A percentile compares a stretch with the other conserved stretches of the same genome.
Evolutionary conservation across 257 asterid genomes (phyloP).

Genomic region (Scutellaria baicalensis): DNA sequence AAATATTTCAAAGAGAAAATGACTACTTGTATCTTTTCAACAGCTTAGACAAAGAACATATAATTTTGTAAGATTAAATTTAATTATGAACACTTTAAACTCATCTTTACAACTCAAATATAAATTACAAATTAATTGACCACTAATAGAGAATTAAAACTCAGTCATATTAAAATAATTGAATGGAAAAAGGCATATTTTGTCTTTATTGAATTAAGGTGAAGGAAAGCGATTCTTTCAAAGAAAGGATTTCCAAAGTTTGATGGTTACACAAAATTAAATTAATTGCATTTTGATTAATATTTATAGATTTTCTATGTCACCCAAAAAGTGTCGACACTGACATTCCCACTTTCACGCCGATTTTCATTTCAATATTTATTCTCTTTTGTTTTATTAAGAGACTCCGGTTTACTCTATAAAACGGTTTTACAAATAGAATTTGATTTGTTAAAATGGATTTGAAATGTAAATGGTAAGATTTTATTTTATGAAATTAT

Average conservation of each 20-base stretch:
- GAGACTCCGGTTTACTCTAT: not conserved
- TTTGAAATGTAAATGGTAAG: too few relatives aligned
- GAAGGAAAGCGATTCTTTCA: conserved; percentile 12
- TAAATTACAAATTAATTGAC: too few relatives aligned
- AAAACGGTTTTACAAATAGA: too few relatives aligned
- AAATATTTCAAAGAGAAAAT: not conserved
- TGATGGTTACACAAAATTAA: conserved; percentile 4
- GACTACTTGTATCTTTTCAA: not conserved
- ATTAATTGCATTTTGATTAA: not conserved
- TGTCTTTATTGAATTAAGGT: conserved; percentile 4
- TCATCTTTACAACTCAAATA: too few relatives aligned
- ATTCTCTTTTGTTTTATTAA: not conserved
- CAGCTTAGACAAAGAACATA: not conserved
- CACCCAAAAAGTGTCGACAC: not conserved
- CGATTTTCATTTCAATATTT: not conserved
- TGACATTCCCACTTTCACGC: not conserved
- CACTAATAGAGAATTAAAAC: too few relatives aligned
- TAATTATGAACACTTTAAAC: too few relatives aligned
- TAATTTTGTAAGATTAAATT: too few relatives aligned
- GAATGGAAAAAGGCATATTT: not conserved
- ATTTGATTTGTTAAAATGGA: too few relatives aligned
- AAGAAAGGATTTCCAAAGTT: not conserved
- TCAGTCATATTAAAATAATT: too few relatives aligned
- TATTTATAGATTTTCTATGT: not conserved
- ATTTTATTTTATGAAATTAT: too few relatives aligned